Base-by-base conservation (phyloP, 2,329 filamentous ascomycete genomes). In the Coniochaeta ligniaria region DNA sequence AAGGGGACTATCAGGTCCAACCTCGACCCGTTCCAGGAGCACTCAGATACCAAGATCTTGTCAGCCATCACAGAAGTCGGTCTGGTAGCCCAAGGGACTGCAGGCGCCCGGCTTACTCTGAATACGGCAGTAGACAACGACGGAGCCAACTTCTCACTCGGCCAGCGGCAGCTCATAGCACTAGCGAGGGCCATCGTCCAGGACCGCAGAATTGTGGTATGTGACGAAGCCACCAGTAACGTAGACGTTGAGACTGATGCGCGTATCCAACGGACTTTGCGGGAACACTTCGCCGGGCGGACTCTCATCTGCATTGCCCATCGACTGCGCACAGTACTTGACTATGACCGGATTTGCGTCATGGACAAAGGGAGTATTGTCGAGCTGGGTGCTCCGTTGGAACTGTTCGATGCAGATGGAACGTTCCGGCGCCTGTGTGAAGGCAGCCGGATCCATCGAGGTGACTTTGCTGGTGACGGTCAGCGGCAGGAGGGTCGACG, bases 231-330 rank as follows among this genome's bases (percentile, higher is more conserved):
- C 1, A 99, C 95, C 0, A 92, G 88, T 1, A 90, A 86, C 0
- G 93, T 98, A 8, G 94, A 98, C 73, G 95, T 97, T 80, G 94
- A 97, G 71, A 98, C 94, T 2, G 95, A 99, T 71, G 89, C 91
- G 74, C 96, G 95, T 82, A 96, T 98, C 71, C 94, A 98, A 74
- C 79, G 80, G 60, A 96, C 93, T 3, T 97, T 98, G 74, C 88
- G 90, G 0, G 82, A 83, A 1, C 92, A 88, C 0, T 97, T 98
- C 79, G 82, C 83, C 59, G 92, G 92, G 61, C 91, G 90, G 79
- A 97, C 94, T 2, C 76, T 98, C 54, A 78, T 98, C 22, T 96
- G 92, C 74, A 97, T 98, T 72, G 94, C 94, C 6, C 94, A 98
- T 75, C 83, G 94, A 6, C 79, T 98, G 68, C 89, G 91, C 70